phyloP scores from a whole-genome alignment of 2,329 filamentous ascomycete species.

The Scedosporium boydii region DNA sequence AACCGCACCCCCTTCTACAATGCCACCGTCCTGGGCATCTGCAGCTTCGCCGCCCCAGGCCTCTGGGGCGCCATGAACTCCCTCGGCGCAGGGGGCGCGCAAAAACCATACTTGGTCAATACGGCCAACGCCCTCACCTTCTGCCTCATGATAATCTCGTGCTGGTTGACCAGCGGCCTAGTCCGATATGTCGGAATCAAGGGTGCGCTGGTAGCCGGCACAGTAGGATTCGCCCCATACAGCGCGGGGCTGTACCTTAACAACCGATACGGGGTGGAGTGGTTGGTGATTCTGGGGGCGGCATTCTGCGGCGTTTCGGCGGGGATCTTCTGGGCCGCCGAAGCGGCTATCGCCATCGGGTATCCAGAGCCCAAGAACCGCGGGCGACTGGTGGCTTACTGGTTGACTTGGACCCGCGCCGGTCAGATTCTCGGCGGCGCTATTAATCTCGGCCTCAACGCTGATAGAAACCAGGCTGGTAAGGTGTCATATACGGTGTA shows the following conservation, averaged over 20 bases:
- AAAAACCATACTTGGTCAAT: constrained; percentile 55
- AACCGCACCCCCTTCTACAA: constrained; percentile 65
- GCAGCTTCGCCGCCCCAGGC: constrained; percentile 60
- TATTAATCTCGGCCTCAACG: constrained; percentile 61
- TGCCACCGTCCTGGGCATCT: constrained; percentile 60
- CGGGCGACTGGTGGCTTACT: constrained; percentile 58
- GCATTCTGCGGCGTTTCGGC: constrained; percentile 61
- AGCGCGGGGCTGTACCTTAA: constrained; percentile 64
- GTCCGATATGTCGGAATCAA: constrained; percentile 63
- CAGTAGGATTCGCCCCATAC: constrained; percentile 59
- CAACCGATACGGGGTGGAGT: constrained; percentile 59
- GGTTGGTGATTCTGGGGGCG: constrained; percentile 60
- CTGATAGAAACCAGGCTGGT: constrained; percentile 41
- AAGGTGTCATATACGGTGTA: constrained; percentile 62
- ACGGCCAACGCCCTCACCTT: constrained; percentile 64
- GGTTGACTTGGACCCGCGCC: constrained; percentile 48
- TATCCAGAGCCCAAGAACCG: constrained; percentile 64
- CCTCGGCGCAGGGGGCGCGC: constrained; percentile 58
- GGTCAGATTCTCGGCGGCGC: constrained; percentile 65
- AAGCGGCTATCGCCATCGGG: constrained; percentile 62
- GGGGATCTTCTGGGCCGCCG: constrained; percentile 67
- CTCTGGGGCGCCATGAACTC: constrained; percentile 69
- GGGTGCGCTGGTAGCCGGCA: constrained; percentile 55
- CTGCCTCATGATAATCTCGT: constrained; percentile 63
- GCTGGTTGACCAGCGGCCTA: constrained; percentile 53